These are phyloP conservation scores for Cercospora canescens DNA, from an alignment of 2,329 filamentous ascomycete species.

Conservation along the genomic window DNA sequence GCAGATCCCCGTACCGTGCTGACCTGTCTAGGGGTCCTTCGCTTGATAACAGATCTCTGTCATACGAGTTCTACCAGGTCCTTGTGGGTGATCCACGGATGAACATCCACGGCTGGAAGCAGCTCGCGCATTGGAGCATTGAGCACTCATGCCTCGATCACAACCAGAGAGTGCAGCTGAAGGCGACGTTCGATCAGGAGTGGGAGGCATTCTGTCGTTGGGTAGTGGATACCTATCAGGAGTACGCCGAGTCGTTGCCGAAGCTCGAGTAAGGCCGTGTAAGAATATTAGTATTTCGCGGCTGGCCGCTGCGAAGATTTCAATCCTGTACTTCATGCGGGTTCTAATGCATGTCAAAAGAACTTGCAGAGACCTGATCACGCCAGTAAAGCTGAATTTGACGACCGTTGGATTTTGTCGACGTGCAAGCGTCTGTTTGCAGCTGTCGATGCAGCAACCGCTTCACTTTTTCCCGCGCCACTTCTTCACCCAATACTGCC, in stretches of 20 bases:
- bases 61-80: conserved; percentile 76
- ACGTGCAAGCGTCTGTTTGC: background rate
- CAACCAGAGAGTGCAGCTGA: conserved; percentile 42
- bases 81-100: conserved; percentile 69
- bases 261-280: background rate
- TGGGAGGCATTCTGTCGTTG: conserved; percentile 60
- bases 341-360: background rate
- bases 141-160: conserved; percentile 44
- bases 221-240: conserved; percentile 11
- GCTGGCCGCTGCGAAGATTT: background rate
- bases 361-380: background rate
- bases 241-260: background rate
- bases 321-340: too few relatives aligned
- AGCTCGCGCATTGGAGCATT: conserved; percentile 53
- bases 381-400: background rate
- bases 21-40: conserved; percentile 18
- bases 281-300: background rate
- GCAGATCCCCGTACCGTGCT: background rate
- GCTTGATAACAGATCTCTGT: conserved; percentile 61
- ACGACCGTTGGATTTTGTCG: background rate
- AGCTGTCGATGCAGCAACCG: background rate
- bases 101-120: conserved; percentile 69
- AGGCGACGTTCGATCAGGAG: conserved; percentile 50
- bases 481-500: background rate
- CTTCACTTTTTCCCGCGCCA: background rate